Evolutionary conservation across 345 rosid species (phyloP), one percentile per base, ranked within the genome.

Genomic region (Hevea brasiliensis): DNA sequence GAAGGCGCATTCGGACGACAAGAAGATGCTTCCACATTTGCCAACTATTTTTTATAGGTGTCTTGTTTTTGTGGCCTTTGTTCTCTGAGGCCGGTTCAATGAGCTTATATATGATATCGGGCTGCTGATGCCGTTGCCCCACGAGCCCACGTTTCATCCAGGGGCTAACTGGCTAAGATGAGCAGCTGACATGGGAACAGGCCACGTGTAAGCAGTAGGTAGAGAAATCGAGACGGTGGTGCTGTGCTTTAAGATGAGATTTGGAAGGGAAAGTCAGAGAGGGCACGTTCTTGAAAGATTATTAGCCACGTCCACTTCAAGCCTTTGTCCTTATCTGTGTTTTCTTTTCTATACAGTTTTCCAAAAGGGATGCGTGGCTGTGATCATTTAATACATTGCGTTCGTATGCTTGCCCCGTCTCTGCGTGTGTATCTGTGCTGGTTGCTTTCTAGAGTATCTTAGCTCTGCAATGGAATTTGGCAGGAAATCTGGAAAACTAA

Each of bases 261-360:
- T n/a, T n/a, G n/a, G n/a, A n/a, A n/a, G n/a, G n/a, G n/a, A n/a
- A n/a, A n/a, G 37, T 4, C 41, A 47, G 57, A 20, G 14, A 40
- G 40, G 76, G 77, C 74, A 74, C 69, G 51, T 70, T 35, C 40
- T 41, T 70, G 65, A 21, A 70, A 59, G 50, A 15, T 12, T 50
- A 17, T 17, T 20, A 0, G 57, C 57, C 55, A 61, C 73, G 74
- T 74, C 67, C 23, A 10, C 55, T 47, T 60, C 70, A 29, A 0
- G 26, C 13, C 3, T 12, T 3, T 18, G 15, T 24, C 10, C 2
- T 56, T 56, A 2, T 27, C 40, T 59, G 63, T 59, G 6, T 32
- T 32, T 32, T 1, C 37, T 27, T 59, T 14, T 21, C 8, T 8
- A 7, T 2, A 20, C 63, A 59, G 17, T 59, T 59, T 40, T 59